Evolutionary conservation across 2,329 filamentous ascomycete species (phyloP), one percentile per base, ranked within the genome.

Genomic region (Xylariaceae sp.): DNA sequence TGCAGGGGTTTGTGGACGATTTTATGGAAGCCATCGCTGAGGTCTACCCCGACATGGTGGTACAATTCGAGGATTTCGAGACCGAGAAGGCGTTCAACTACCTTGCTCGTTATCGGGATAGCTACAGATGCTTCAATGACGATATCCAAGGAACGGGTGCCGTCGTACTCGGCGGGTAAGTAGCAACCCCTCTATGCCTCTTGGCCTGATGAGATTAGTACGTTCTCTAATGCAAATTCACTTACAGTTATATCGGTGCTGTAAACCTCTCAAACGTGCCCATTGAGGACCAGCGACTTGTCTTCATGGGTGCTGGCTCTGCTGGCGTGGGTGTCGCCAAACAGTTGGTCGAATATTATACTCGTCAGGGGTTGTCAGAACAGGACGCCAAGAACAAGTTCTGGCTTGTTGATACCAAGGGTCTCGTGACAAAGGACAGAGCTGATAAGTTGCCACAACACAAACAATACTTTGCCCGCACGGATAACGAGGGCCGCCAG

Each of bases 21-120:
- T 88, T 99, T 80, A 97, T 99, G 94, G 83, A 85, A 69, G 93
- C 94, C 59, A 83, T 90, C 62, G 88, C 88, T 59, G 91, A 96
- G 37, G 82, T 86, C 35, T 86, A 77, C 74, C 84, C 82, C 34
- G 76, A 82, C 11, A 87, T 82, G 84, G 75, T 88, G 51, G 90
- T 97, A 64, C 94, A 97, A 74, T 97, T 96, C 69, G 93, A 97
- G 75, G 94, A 97, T 73, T 97, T 96, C 76, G 96, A 97, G 80
- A 96, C 93, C 71, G 82, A 85, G 67, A 87, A 87, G 76, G 93
- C 94, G 51, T 99, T 97, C 83, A 88, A 89, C 64, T 93, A 95
- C 70, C 84, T 97, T 47, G 89, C 94, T 73, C 86, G 91, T 61
- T 97, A 97, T 78, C 88, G 90, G 68, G 82, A 92, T 73, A 84